Conservation (phyloP, 202 grass and related monocot species). For the Bolboschoenoplectus hybrid region DNA sequence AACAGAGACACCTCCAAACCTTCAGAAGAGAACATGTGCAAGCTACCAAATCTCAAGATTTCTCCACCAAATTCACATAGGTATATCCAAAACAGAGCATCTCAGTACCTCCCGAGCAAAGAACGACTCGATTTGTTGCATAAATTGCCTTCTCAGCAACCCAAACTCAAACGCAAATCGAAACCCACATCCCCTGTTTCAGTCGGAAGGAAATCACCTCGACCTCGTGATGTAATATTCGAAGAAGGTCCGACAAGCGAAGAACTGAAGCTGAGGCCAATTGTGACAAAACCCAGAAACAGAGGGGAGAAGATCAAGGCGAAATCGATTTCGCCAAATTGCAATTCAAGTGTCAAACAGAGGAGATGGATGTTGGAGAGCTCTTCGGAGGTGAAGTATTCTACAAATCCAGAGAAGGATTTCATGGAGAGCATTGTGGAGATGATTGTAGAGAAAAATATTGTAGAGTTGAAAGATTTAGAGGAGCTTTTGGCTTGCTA, state of each 20-base stretch:
- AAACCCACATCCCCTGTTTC: slow-evolving; percentile 2
- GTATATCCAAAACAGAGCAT: slow-evolving; percentile 59
- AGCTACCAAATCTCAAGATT: neutral
- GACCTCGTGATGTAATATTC: slow-evolving; percentile 7
- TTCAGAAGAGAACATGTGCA: neutral
- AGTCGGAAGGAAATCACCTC: neutral
- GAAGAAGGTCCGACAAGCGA: slow-evolving; percentile 25
- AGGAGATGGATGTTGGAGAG: slow-evolving; percentile 61
- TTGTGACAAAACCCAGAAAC: slow-evolving; percentile 53
- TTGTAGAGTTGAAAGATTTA: slow-evolving; percentile 54
- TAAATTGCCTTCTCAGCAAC: slow-evolving; percentile 21
- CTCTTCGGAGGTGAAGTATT: slow-evolving; percentile 68
- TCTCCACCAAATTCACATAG: slow-evolving; percentile 6
- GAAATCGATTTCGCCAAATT: neutral
- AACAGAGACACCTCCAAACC: slow-evolving; percentile 1
- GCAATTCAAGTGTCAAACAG: slow-evolving; percentile 6
- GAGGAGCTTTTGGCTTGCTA: slow-evolving; percentile 90
- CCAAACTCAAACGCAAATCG: slow-evolving; percentile 31
- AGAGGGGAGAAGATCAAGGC: slow-evolving; percentile 1
- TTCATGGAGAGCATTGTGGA: slow-evolving; percentile 77
- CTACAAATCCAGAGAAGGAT: slow-evolving; percentile 64
- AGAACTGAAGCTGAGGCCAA: slow-evolving; percentile 69
- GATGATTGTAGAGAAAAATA: slow-evolving; percentile 71
- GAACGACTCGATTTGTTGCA: slow-evolving; percentile 46
- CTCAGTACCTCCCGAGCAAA: slow-evolving; percentile 68